Evolutionary conservation across 2,329 filamentous ascomycete genomes (phyloP).

Genomic region (Pleoardoris graminearum): DNA sequence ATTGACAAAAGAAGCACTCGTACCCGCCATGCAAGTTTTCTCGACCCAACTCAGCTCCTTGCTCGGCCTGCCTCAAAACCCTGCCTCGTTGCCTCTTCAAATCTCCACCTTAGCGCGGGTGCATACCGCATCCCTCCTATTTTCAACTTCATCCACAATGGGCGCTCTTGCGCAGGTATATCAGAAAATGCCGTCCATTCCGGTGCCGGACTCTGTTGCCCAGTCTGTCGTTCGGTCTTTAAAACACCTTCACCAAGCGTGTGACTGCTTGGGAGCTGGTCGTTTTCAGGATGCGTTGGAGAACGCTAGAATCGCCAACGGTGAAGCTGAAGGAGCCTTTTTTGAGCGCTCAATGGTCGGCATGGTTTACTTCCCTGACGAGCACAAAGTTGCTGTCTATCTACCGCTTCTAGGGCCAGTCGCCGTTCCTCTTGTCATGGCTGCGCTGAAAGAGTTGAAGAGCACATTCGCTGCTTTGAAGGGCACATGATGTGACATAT

Average conservation of each 20-base stretch:
- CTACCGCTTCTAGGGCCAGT: slow-evolving; percentile 87
- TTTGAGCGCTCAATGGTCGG: slow-evolving; percentile 99
- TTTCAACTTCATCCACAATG: slow-evolving; percentile 89
- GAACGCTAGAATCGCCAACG: slow-evolving; percentile 82
- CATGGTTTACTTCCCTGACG: slow-evolving; percentile 96
- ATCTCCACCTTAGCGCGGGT: slow-evolving; percentile 85
- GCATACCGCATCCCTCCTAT: slow-evolving; percentile 78
- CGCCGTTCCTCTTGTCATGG: slow-evolving; percentile 85
- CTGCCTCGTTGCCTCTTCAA: slow-evolving; percentile 77
- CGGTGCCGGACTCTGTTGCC: slow-evolving; percentile 85
- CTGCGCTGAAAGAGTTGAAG: slow-evolving; percentile 78
- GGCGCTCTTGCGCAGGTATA: slow-evolving; percentile 87
- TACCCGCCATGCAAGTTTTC: slow-evolving; percentile 84
- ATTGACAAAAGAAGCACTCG: slow-evolving; percentile 68
- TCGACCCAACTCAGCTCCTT: slow-evolving; percentile 87
- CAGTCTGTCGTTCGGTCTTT: slow-evolving; percentile 82
- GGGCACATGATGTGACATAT: neutral
- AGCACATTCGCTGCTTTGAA: slow-evolving; percentile 38
- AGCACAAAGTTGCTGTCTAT: slow-evolving; percentile 97
- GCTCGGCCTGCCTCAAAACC: slow-evolving; percentile 79
- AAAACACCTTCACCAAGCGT: slow-evolving; percentile 74
- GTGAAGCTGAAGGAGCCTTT: slow-evolving; percentile 89
- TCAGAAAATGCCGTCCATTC: slow-evolving; percentile 81
- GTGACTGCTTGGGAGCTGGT: slow-evolving; percentile 66
- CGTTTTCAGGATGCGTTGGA: slow-evolving; percentile 69